A percentile compares a stretch with the other conserved stretches of the same genome.
These are phyloP conservation scores for Epithele typhae DNA, from an alignment of 768 basidiomycete genomes.

Conservation along the genomic window DNA sequence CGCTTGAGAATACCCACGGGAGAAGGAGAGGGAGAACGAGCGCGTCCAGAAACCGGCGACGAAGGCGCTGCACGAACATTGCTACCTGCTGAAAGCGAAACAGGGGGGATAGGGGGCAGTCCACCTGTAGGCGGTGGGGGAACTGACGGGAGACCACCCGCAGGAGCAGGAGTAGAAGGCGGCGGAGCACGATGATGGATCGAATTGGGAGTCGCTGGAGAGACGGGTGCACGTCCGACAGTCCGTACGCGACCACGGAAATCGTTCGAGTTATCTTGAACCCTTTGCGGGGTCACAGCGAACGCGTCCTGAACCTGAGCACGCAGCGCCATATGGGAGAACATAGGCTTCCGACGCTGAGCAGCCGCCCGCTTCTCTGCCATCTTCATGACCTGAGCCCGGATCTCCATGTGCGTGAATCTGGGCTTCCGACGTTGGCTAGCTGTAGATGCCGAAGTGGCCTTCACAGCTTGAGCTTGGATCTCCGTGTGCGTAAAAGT, in stretches of 20 bases:
- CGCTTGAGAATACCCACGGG: background rate
- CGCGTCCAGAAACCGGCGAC: too few relatives aligned
- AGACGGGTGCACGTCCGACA: too few relatives aligned
- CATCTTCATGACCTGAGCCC: background rate
- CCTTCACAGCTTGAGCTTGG: background rate
- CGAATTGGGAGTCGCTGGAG: background rate
- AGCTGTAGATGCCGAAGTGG: too few relatives aligned
- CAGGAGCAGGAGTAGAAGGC: background rate
- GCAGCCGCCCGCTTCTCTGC: background rate
- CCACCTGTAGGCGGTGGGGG: background rate
- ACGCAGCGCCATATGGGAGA: conserved; percentile 4
- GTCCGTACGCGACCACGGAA: too few relatives aligned
- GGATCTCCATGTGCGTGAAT: conserved; percentile 21
- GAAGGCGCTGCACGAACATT: too few relatives aligned
- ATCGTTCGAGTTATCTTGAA: too few relatives aligned
- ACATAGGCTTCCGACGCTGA: conserved; percentile 3
- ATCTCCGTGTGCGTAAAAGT: conserved; percentile 5
- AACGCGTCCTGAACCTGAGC: too few relatives aligned
- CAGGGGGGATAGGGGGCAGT: background rate
- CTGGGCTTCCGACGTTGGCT: background rate
- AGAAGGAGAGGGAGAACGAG: too few relatives aligned
- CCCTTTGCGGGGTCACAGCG: too few relatives aligned
- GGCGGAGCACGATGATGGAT: background rate
- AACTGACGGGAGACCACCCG: background rate
- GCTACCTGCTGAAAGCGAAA: too few relatives aligned